phyloP scores from a whole-genome alignment of 192 early-diverging fungal species.

The Coemansia sp. region DNA sequence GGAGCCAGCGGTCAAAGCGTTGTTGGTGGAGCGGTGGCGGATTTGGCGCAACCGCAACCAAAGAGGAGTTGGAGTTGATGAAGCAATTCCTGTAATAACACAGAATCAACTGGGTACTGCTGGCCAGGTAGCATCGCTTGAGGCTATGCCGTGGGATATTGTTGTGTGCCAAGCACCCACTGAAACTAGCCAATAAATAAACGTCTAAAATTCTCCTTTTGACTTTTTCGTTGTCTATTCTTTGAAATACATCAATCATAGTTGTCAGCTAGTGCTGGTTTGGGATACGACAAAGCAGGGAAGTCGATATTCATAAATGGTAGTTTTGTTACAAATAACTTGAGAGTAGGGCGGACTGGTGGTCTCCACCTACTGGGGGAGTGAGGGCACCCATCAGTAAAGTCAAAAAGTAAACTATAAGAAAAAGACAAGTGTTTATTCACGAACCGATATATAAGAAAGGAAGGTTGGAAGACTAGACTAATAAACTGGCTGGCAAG shows the following conservation, averaged over 20 bases:
- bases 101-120: background rate
- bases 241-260: background rate
- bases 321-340: too few species aligned
- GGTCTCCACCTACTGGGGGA: too few species aligned
- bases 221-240: background rate
- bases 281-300: too few species aligned
- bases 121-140: background rate
- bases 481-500: too few species aligned
- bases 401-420: too few species aligned
- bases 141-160: constrained; percentile 24
- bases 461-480: too few species aligned
- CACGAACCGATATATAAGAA: too few species aligned
- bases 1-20: constrained; percentile 18
- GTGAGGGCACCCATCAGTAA: too few species aligned
- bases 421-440: too few species aligned
- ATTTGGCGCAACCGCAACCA: background rate
- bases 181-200: background rate
- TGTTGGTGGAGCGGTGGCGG: constrained; percentile 8
- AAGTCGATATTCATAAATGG: too few species aligned
- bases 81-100: background rate
- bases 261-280: too few species aligned
- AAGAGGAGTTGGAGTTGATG: background rate
- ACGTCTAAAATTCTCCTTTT: background rate
- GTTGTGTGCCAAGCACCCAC: background rate
- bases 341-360: too few species aligned